Percentiles rank a stretch among this genome's conserved stretches.
These are phyloP conservation scores for Trametes meyenii DNA, from an alignment of 768 basidiomycete species.

Conservation along the genomic window DNA sequence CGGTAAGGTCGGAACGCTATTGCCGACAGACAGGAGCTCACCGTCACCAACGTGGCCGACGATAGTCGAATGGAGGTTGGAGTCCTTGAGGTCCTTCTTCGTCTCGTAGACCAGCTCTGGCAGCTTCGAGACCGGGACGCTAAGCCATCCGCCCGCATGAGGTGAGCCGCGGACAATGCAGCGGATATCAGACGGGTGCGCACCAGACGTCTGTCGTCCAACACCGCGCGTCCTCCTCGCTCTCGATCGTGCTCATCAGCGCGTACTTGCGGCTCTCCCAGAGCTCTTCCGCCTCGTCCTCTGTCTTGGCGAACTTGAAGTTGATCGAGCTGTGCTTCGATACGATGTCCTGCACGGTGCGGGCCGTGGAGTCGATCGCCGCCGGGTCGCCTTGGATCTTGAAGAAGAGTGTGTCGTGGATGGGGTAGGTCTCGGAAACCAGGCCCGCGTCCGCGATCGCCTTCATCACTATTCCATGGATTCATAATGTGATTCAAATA, in stretches of 20 bases:
- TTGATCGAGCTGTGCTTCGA: constrained; percentile 65
- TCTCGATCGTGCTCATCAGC: constrained; percentile 67
- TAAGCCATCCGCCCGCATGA: constrained; percentile 27
- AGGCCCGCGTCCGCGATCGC: constrained; percentile 72
- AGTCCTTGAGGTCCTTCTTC: constrained; percentile 68
- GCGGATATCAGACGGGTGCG: constrained; percentile 18
- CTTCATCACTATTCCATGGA: constrained; percentile 57
- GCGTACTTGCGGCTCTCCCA: constrained; percentile 91
- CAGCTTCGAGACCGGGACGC: constrained; percentile 70
- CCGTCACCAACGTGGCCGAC: constrained; percentile 85
- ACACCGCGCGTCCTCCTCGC: constrained; percentile 62
- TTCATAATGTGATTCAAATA: neutral
- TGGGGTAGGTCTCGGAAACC: constrained; percentile 61
- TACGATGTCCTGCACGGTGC: constrained; percentile 60
- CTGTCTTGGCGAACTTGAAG: constrained; percentile 74
- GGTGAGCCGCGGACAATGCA: neutral
- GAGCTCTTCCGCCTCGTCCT: constrained; percentile 73
- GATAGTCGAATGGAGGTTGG: constrained; percentile 66
- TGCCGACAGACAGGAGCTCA: constrained; percentile 29
- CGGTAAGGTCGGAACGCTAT: neutral
- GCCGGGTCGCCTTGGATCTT: constrained; percentile 82
- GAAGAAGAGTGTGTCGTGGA: constrained; percentile 84
- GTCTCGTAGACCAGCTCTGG: constrained; percentile 77
- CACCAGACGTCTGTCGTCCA: constrained; percentile 95
- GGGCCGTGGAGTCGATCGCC: constrained; percentile 35